Evolutionary conservation across 345 rosid species (phyloP), one percentile per base, ranked within the genome.

Genomic region (Erucastrum elatum): DNA sequence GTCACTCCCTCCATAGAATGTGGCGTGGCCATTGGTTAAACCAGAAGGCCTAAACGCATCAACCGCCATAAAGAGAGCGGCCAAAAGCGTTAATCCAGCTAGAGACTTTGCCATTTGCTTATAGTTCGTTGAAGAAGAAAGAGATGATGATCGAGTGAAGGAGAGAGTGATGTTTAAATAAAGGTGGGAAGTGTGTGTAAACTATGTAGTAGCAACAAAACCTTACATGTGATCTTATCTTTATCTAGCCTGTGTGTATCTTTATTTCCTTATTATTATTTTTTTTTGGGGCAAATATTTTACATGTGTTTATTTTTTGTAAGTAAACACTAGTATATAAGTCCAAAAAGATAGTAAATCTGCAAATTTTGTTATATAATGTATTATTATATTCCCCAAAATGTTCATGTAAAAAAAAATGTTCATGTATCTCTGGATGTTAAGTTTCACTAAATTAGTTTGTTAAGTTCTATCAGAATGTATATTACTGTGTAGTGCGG

Each of bases 1-100:
- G 69, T 89, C 97, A 37, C 89, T 78, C 49, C 94, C 97, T 27
- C 97, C 97, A 68, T 91, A 91, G 80, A 91, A 91, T 1, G 97
- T 91, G 61, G 97, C 97, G 66, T 91, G 97, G 33, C 85, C 97
- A 63, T 77, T 76, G 3, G 75, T 83, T 91, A 89, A 87, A 2
- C 86, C 86, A 1, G 97, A 86, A 68, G 97, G 76, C 1, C 72
- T 41, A 81, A 86, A 86, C 4, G 88, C 90, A 33, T 80, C n/a
- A 51, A 77, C 89, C 34, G 60, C 59, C 10, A 74, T 2, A 7
- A 78, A 65, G 51, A 87, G 65, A 27, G 75, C 77, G 21, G 85
- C 80, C 75, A 87, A 80, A 74, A 87, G 65, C n/a, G 80, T 80
- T 13, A 74, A 51, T 0, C 6, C 63, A 51, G 70, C 49, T 31